Evolutionary conservation across 2,329 filamentous ascomycete genomes (phyloP), one percentile per base, ranked within the genome.

Genomic region (Gremmenia infestans): DNA sequence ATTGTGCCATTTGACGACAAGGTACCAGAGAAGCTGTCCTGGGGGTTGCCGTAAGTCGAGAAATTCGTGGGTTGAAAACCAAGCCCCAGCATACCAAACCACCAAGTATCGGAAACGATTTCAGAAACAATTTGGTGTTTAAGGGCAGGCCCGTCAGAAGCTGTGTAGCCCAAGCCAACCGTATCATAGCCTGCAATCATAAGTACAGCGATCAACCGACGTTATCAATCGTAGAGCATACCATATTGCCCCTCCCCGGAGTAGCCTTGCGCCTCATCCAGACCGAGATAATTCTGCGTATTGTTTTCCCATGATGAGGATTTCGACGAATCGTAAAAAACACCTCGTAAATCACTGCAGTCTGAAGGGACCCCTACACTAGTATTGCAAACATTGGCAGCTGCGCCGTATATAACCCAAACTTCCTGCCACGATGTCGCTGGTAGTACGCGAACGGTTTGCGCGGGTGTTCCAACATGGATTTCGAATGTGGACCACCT

Each of bases 341-440:
- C 67, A 7, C 73, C 72, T 37, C 72, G 65, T 0, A 69, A 69
- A 14, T 70, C 66, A 9, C 70, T 67, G 52, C 72, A 75, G 55
- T 72, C 58, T 6, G 57, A 23, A 5, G 71, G 67, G 3, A 73
- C 67, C 11, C 72, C 72, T n/a, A 72, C 67, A 15, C 68, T 69
- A 39, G 72, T 51, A 46, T 72, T 74, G 52, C 82, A 87, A 51
- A 82, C 83, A 56, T 76, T 74, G 0, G 77, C 73, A 52, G 83
- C 76, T 2, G 82, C 78, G 2, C 82, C 79, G 84, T 86, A 89
- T 46, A 87, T 82, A 68, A 89, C 53, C 73, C 73, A 86, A 37
- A 71, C 65, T 52, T 72, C 65, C 9, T 72, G 71, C 49, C 72
- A 73, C 0, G 72, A 70, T 12, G 72, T 75, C 3, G 71, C 73